phyloP scores from a whole-genome alignment of 2,329 filamentous ascomycete species.

The Botryosphaeria agaves region DNA sequence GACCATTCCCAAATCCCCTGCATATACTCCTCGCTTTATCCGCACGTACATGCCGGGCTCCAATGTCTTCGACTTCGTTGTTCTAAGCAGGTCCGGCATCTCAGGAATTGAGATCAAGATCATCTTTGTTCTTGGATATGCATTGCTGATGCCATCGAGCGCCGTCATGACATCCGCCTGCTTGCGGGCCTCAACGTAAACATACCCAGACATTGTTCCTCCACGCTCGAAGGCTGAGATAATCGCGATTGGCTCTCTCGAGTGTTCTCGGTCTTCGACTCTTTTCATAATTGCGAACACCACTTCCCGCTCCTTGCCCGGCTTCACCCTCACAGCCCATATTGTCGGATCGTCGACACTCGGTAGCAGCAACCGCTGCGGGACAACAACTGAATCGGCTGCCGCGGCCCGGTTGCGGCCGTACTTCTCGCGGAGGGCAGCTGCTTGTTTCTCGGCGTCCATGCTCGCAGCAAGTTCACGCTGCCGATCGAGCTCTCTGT shows the following conservation, averaged over 20 bases:
- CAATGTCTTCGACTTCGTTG: slow-evolving; percentile 70
- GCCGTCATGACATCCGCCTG: slow-evolving; percentile 74
- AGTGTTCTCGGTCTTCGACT: slow-evolving; percentile 60
- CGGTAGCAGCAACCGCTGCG: slow-evolving; percentile 72
- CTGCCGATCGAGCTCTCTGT: slow-evolving; percentile 84
- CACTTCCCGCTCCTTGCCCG: slow-evolving; percentile 88
- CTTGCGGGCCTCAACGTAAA: slow-evolving; percentile 84
- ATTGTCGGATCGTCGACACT: slow-evolving; percentile 93
- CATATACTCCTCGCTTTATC: slow-evolving; percentile 65
- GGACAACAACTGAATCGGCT: slow-evolving; percentile 58
- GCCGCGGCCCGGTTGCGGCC: slow-evolving; percentile 49
- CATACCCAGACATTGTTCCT: slow-evolving; percentile 76
- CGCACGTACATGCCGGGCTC: slow-evolving; percentile 86
- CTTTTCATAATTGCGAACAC: slow-evolving; percentile 78
- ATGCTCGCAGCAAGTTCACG: slow-evolving; percentile 75
- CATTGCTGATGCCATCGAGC: slow-evolving; percentile 69
- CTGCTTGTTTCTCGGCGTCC: slow-evolving; percentile 87
- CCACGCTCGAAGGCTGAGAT: slow-evolving; percentile 86
- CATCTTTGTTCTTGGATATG: slow-evolving; percentile 77
- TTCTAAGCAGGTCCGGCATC: slow-evolving; percentile 88
- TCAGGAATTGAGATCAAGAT: slow-evolving; percentile 88
- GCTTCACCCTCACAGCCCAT: slow-evolving; percentile 84
- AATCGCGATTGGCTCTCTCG: slow-evolving; percentile 67
- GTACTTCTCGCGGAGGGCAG: slow-evolving; percentile 73
- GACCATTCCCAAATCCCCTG: slow-evolving; percentile 79